Conservation (phyloP, 75 land plant genomes). For the Chamaecyparis obtusa region DNA sequence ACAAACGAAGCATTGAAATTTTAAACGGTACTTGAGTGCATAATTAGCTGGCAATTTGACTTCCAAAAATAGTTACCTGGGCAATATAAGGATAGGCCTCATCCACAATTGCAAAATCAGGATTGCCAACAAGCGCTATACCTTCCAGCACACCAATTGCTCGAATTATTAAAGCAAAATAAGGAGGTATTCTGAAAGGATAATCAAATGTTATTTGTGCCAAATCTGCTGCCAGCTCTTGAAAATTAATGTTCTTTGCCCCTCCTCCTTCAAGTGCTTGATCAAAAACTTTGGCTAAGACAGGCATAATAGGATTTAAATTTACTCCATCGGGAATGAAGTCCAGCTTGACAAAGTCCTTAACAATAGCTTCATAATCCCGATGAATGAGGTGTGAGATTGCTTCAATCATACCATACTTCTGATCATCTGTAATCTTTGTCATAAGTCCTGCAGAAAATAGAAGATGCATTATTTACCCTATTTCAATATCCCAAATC, state of each 20-base stretch:
- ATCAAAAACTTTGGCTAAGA: conserved; percentile 98
- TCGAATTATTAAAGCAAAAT: conserved; percentile 98
- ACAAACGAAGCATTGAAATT: not conserved
- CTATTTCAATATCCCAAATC: not conserved
- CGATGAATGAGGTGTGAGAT: conserved; percentile 98
- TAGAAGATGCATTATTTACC: not conserved
- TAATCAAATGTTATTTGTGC: conserved; percentile 99
- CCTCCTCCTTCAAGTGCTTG: conserved; percentile 99
- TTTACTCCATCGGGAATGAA: conserved; percentile 98
- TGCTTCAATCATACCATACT: conserved; percentile 99
- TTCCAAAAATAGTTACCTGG: conserved; percentile 52
- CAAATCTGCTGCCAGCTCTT: conserved; percentile 97
- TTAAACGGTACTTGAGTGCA: no score
- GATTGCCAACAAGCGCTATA: conserved; percentile 98
- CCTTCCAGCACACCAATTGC: conserved; percentile 99
- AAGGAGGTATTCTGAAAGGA: conserved; percentile 98
- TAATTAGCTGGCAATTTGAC: not conserved
- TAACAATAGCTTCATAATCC: conserved; percentile 96
- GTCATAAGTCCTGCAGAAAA: conserved; percentile 87
- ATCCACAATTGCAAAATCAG: conserved; percentile 98
- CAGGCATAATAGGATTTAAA: conserved; percentile 92
- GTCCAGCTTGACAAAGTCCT: conserved; percentile 94
- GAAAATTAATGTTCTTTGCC: conserved; percentile 98
- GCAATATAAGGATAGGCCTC: conserved; percentile 99
- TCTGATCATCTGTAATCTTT: conserved; percentile 93